Percentiles rank a stretch among this genome's conserved stretches.
phyloP scores from a whole-genome alignment of 164 flowering plant species.

The Annona squamosa region DNA sequence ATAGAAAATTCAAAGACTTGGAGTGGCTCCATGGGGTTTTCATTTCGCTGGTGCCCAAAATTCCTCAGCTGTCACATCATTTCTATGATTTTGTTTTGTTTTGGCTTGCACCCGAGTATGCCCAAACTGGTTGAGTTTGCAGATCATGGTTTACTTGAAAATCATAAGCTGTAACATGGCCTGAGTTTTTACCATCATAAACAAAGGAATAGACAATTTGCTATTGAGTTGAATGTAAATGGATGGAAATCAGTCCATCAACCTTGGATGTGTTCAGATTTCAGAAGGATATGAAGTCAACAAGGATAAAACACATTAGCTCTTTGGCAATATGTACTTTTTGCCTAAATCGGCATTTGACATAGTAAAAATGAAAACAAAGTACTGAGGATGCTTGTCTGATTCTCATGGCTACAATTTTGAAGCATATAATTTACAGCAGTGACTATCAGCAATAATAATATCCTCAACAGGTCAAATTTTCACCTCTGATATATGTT shows the following conservation, averaged over 20 bases:
- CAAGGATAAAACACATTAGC: neutral
- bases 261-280: neutral
- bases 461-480: neutral
- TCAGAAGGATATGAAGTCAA: neutral
- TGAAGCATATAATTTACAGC: neutral
- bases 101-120: too few species aligned
- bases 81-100: too few species aligned
- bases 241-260: neutral
- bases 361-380: neutral
- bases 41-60: too few species aligned
- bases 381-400: neutral
- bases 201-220: neutral
- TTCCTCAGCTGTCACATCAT: too few species aligned
- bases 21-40: too few species aligned
- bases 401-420: neutral
- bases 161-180: too few species aligned
- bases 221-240: neutral
- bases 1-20: too few species aligned
- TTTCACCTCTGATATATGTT: neutral
- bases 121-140: too few species aligned
- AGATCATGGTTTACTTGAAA: too few species aligned
- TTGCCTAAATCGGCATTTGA: neutral
- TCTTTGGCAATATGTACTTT: neutral
- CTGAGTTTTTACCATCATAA: too few species aligned
- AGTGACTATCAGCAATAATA: neutral